Percentiles rank a stretch among this genome's conserved stretches.
Evolutionary conservation across 257 asterid species (phyloP).

Genomic region (Euphrasia confusa): DNA sequence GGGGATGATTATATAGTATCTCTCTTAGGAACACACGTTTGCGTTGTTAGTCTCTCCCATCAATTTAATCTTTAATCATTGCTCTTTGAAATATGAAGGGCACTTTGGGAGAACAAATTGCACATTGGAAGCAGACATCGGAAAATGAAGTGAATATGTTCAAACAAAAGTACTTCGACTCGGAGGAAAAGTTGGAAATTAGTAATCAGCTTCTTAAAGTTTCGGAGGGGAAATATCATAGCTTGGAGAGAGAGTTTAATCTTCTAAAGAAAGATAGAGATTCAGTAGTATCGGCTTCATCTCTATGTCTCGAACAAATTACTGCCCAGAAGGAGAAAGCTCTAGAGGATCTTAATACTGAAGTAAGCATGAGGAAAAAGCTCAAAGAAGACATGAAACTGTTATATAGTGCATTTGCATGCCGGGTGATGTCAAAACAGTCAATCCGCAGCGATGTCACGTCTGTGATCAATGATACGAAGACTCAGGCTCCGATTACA

Average conservation of each 20-base stretch:
- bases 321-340: slow-evolving; percentile 57
- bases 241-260: slow-evolving; percentile 62
- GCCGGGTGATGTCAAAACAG: slow-evolving; percentile 47
- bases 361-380: slow-evolving; percentile 58
- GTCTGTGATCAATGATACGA: slow-evolving; percentile 47
- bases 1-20: no score
- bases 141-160: slow-evolving; percentile 44
- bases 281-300: slow-evolving; percentile 36
- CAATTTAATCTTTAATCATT: slow-evolving; percentile 19
- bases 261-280: slow-evolving; percentile 64
- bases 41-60: not conserved
- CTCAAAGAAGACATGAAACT: slow-evolving; percentile 73
- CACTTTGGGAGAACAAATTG: slow-evolving; percentile 64
- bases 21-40: not conserved
- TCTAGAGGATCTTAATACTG: slow-evolving; percentile 49
- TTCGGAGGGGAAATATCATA: slow-evolving; percentile 49
- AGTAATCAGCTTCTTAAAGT: slow-evolving; percentile 45
- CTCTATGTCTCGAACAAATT: slow-evolving; percentile 44
- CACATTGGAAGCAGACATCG: slow-evolving; percentile 72
- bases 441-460: slow-evolving; percentile 63
- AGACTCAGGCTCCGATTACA: slow-evolving; percentile 47
- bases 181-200: slow-evolving; percentile 49
- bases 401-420: slow-evolving; percentile 53
- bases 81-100: slow-evolving; percentile 56
- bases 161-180: slow-evolving; percentile 45